Percentiles rank a stretch among this genome's conserved stretches.
These are phyloP conservation scores for Ganoderma leucocontextum DNA, from an alignment of 1,284 basidiomycete genomes.

Conservation along the genomic window DNA sequence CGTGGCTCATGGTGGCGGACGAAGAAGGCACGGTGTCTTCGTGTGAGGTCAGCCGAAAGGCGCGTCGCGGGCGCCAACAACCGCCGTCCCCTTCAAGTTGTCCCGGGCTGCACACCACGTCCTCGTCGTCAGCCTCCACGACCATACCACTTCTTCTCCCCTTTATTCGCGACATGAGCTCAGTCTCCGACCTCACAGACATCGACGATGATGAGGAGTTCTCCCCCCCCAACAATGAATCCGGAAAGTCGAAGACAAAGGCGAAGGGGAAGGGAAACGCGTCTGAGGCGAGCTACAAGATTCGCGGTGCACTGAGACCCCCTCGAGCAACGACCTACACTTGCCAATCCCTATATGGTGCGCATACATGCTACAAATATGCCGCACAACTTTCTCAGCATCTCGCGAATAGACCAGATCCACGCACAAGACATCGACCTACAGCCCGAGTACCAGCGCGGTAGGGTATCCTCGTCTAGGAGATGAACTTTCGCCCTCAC, in stretches of 20 bases:
- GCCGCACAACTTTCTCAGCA: neutral
- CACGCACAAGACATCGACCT: constrained; percentile 65
- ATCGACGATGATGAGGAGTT: constrained; percentile 40
- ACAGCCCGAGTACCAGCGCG: constrained; percentile 80
- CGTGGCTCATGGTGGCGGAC: constrained; percentile 34
- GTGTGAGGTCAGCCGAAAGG: neutral
- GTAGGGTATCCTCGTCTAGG: constrained; percentile 43
- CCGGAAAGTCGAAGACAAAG: constrained; percentile 33
- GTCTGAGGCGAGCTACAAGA: constrained; percentile 46
- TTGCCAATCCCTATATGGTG: constrained; percentile 71
- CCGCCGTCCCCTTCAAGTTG: constrained; percentile 4
- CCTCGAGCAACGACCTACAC: constrained; percentile 75
- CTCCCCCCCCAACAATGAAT: constrained; percentile 22
- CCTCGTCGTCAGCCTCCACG: neutral
- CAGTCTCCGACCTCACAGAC: constrained; percentile 53
- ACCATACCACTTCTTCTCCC: constrained; percentile 23
- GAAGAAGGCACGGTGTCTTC: constrained; percentile 5
- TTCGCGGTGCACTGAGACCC: constrained; percentile 63
- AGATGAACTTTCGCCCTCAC: neutral
- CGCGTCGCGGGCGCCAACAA: constrained; percentile 9
- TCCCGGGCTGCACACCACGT: constrained; percentile 5
- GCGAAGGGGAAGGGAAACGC: constrained; percentile 10
- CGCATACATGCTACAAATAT: constrained; percentile 9
- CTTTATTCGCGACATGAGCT: constrained; percentile 42
- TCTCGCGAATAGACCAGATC: constrained; percentile 60